These are phyloP conservation scores for Aspergillus nomiae DNA, from an alignment of 2,329 filamentous ascomycete species.

Conservation along the genomic window DNA sequence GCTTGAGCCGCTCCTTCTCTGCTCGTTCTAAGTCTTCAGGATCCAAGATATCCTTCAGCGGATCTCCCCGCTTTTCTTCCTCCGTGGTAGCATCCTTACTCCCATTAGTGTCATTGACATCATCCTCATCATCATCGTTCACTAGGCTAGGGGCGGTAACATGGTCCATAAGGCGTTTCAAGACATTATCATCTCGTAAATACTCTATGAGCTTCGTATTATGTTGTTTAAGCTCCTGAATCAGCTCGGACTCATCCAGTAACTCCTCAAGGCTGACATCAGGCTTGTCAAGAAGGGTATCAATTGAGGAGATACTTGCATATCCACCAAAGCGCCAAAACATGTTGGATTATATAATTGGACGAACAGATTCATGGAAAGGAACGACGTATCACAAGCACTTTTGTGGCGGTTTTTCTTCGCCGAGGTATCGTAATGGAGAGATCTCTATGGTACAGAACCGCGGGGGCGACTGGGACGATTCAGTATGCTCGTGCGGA, in stretches of 20 bases:
- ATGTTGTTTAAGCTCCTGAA: constrained; percentile 97
- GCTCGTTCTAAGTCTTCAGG: constrained; percentile 65
- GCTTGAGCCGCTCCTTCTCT: constrained; percentile 90
- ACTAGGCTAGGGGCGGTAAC: constrained; percentile 73
- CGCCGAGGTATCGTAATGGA: constrained; percentile 30
- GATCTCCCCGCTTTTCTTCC: constrained; percentile 42
- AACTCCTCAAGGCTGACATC: constrained; percentile 95
- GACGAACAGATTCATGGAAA: constrained; percentile 40
- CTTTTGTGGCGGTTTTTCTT: constrained; percentile 23
- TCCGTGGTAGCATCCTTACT: constrained; percentile 31
- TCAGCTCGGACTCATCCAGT: constrained; percentile 91
- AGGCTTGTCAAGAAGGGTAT: constrained; percentile 92
- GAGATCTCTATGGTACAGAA: constrained; percentile 30
- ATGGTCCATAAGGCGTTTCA: constrained; percentile 85
- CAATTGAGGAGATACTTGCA: constrained; percentile 94
- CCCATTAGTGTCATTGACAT: constrained; percentile 36
- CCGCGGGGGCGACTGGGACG: constrained; percentile 16
- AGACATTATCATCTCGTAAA: constrained; percentile 80
- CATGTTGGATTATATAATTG: constrained; percentile 67
- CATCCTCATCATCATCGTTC: constrained; percentile 54
- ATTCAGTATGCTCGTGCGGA: constrained; percentile 19
- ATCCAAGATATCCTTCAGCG: constrained; percentile 36
- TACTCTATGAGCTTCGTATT: constrained; percentile 98
- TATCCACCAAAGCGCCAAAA: constrained; percentile 99
- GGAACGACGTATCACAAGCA: constrained; percentile 20